Evolutionary conservation across 192 early-diverging fungal species (phyloP).

Genomic region (Gonapodya sp.): DNA sequence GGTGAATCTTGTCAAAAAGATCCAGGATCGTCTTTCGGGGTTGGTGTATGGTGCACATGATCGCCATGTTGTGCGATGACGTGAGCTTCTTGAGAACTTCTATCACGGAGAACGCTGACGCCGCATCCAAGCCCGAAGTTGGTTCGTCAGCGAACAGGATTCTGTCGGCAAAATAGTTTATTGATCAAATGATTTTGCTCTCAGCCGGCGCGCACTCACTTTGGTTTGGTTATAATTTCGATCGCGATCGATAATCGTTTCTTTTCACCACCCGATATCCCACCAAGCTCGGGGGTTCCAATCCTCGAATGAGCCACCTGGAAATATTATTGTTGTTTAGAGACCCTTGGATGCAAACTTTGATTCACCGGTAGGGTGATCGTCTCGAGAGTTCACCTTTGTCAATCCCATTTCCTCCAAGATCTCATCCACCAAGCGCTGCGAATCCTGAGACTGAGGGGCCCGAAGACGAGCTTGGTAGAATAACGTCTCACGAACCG

Average conservation of each 20-base stretch:
- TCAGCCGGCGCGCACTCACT: neutral
- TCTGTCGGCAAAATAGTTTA: too few relatives aligned
- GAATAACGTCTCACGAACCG: neutral
- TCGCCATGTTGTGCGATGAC: neutral
- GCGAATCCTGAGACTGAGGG: neutral
- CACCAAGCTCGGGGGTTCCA: neutral
- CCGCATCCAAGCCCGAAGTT: neutral
- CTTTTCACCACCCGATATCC: neutral
- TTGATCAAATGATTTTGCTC: neutral
- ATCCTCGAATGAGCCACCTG: neutral
- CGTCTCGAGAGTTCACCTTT: neutral
- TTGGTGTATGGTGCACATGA: neutral
- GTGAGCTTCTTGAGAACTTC: conserved; percentile 4
- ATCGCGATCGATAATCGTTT: conserved; percentile 2
- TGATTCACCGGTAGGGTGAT: too few relatives aligned
- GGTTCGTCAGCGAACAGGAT: conserved; percentile 9
- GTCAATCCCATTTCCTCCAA: neutral
- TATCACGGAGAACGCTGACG: neutral
- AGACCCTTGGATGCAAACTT: too few relatives aligned
- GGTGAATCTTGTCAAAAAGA: conserved; percentile 1
- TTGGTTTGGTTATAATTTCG: neutral
- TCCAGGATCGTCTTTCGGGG: conserved; percentile 4
- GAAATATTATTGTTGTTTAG: too few relatives aligned
- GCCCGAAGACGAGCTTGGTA: neutral
- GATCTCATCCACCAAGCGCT: neutral